phyloP scores from a whole-genome alignment of 148 eudicot species.

The Rhododendron ferrugineum region DNA sequence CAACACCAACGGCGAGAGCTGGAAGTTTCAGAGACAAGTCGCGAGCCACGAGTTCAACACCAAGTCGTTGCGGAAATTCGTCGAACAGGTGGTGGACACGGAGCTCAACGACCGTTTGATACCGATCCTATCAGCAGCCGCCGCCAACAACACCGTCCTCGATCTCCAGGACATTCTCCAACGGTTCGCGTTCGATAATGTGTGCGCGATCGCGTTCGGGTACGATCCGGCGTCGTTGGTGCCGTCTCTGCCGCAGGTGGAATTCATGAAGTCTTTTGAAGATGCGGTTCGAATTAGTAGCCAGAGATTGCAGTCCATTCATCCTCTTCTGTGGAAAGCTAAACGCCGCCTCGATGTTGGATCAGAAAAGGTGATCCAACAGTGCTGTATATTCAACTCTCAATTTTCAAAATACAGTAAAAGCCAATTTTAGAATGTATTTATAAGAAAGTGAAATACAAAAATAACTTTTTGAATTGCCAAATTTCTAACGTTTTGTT shows the following conservation, averaged over 20 bases:
- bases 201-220: constrained; percentile 26
- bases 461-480: not conserved
- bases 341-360: not conserved
- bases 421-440: too few relatives aligned
- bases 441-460: not conserved
- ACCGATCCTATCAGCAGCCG: constrained; percentile 6
- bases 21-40: constrained; percentile 5
- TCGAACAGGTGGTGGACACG: not conserved
- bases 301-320: not conserved
- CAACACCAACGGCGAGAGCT: constrained; percentile 1
- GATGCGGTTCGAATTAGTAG: constrained; percentile 14
- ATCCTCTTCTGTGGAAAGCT: constrained; percentile 14
- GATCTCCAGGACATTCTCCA: constrained; percentile 28
- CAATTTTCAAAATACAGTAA: too few relatives aligned
- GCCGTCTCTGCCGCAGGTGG: constrained; percentile 11
- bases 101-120: not conserved
- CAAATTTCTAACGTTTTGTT: not conserved
- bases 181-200: constrained; percentile 29
- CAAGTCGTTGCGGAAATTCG: not conserved
- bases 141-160: not conserved
- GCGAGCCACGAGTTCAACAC: constrained; percentile 6
- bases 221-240: constrained; percentile 10
- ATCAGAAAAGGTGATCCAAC: not conserved
- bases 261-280: constrained; percentile 17
- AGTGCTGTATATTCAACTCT: too few relatives aligned